Conservation (phyloP, 371 early-diverging fungal genomes). For the Haplosporangium sp. region DNA sequence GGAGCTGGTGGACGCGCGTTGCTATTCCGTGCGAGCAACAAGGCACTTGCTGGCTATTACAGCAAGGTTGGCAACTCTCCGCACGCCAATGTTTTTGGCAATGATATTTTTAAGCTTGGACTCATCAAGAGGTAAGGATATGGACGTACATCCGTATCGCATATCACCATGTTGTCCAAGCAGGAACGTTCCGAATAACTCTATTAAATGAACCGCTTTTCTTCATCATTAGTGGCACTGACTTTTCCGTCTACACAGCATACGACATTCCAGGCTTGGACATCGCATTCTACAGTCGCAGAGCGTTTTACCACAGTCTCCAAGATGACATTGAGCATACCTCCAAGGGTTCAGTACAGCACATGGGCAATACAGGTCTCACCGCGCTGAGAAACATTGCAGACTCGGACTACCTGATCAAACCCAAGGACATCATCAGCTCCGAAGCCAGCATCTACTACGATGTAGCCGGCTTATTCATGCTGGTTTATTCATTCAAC, state of each 20-base stretch:
- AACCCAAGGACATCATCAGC: slow-evolving; percentile 46
- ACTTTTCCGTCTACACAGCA: slow-evolving; percentile 70
- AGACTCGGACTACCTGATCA: slow-evolving; percentile 55
- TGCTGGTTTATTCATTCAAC: slow-evolving; percentile 62
- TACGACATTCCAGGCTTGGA: slow-evolving; percentile 78
- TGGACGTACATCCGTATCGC: background rate
- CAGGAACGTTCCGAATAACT: background rate
- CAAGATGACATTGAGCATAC: slow-evolving; percentile 67
- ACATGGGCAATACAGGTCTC: slow-evolving; percentile 73
- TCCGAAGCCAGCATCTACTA: slow-evolving; percentile 59
- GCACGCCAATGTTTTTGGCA: slow-evolving; percentile 69
- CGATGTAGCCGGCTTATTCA: slow-evolving; percentile 64
- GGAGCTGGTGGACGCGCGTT: slow-evolving; percentile 84
- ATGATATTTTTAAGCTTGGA: slow-evolving; percentile 72
- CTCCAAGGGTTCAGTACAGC: slow-evolving; percentile 64
- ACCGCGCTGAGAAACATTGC: slow-evolving; percentile 57
- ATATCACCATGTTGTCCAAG: too few species aligned
- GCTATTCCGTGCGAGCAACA: slow-evolving; percentile 74
- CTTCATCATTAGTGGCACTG: slow-evolving; percentile 64
- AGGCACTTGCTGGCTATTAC: slow-evolving; percentile 59
- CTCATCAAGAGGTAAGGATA: slow-evolving; percentile 66
- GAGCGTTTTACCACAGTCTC: slow-evolving; percentile 79
- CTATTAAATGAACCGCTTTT: background rate
- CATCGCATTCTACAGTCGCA: slow-evolving; percentile 76
- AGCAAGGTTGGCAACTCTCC: slow-evolving; percentile 60